Evolutionary conservation across 768 basidiomycete species (phyloP), one percentile per base, ranked within the genome.

Genomic region (Leccinum incarnatum): DNA sequence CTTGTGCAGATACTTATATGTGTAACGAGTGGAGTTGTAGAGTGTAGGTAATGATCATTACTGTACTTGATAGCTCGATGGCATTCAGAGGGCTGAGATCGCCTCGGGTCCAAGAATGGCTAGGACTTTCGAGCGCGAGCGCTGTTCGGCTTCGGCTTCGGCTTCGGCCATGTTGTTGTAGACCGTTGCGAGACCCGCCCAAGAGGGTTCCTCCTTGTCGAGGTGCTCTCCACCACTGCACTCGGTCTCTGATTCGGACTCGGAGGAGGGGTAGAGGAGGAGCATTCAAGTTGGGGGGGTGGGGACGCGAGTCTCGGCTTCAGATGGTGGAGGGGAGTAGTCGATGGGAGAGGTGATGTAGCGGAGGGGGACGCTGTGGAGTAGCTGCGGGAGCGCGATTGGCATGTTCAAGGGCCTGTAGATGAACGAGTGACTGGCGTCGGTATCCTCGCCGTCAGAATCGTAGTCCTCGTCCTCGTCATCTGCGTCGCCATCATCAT

Each of bases 81-180:
- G 17, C 8, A n/a, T 23, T 47, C 46, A 57, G 1, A 56, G 19
- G 36, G 49, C 45, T 4, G 30, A 9, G 23, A 14, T 25, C 23
- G 60, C 45, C 19, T 66, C 56, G 17, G 48, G 56, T 27, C 56
- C 54, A 0, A 56, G 45, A 4, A 63, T 9, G 5, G 56, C 51
- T 56, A 66, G 51, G 1, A 27, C 32, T 48, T 59, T 66, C 2
- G 47, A 5, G 40, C 48, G 65, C 1, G 65, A 63, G 25, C 64
- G 54, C 17, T 23, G 23, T 23, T 23, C 23, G 8, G 27, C 27
- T 27, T 27, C 27, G 25, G 25, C 65, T 1, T 62, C 45, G 1
- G 45, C 53, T 14, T 58, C 56, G 25, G 40, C 37, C 1, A 40
- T 2, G 30, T 54, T 27, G 27, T 62, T 19, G 47, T 46, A 46